Evolutionary conservation across 176 grass and related monocot species (phyloP), one percentile per base, ranked within the genome.

Genomic region (Eleusine coracana): DNA sequence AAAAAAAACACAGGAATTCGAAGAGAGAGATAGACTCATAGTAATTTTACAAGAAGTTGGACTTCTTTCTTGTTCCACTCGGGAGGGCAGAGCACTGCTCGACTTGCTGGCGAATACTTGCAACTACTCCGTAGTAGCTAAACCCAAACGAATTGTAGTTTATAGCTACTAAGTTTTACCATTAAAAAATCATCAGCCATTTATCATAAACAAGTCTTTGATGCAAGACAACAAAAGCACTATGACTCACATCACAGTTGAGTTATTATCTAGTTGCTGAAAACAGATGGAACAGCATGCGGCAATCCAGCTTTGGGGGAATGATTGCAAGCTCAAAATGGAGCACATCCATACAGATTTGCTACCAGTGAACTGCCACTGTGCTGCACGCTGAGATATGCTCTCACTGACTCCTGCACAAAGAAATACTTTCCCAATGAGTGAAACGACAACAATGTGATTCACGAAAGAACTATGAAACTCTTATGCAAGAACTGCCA

Each of bases 331-430:
- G 38, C 28, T 89, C 63, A 81, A 15, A 41, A 54, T 70, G 52
- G 18, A 70, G 71, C 38, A 46, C 5, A 56, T 2, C 18, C 55
- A 40, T 39, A 66, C 16, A 20, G 6, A 46, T 38, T 58, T 31
- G 7, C 68, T 70, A 39, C 48, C 12, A 2, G 71, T 66, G 46
- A 76, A 17, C 45, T 27, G 13, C 45, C 77, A 50, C 73, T 41
- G 80, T 71, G 48, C 59, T 15, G 23, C 60, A 48, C 10, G 1
- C 50, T 8, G 3, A 61, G 34, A 88, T 37, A 77, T 78, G 56
- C 27, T 29, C 48, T 89, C 73, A 89, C 44, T 86, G 83, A 48
- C 88, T 83, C 78, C 88, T 86, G 83, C 73, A 78, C 7, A 86
- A 28, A 73, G 28, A 38, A 86, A 89, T 6, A 59, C 18, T 23